Percentiles rank a stretch among this genome's conserved stretches.
Evolutionary conservation across 768 basidiomycete genomes (phyloP).

Genomic region (Termitomyces sp.): DNA sequence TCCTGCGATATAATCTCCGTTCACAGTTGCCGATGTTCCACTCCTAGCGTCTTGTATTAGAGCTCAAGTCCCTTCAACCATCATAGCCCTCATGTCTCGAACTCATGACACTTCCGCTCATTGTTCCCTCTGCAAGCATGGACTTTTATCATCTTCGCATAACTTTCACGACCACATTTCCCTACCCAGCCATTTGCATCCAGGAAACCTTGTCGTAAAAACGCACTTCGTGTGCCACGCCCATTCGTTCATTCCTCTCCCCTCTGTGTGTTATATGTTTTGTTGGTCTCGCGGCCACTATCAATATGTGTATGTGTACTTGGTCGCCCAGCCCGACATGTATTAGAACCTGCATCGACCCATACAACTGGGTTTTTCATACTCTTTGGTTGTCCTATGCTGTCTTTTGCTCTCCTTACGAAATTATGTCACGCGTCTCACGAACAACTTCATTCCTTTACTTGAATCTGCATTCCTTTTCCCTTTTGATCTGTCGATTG

Average conservation of each 20-base stretch:
- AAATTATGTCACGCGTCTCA: conserved; percentile 8
- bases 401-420: conserved; percentile 5
- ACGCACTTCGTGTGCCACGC: conserved; percentile 4
- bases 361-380: conserved; percentile 9
- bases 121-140: conserved; percentile 12
- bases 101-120: conserved; percentile 1
- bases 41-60: conserved; percentile 59
- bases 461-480: background rate
- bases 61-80: conserved; percentile 51
- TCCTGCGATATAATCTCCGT: background rate
- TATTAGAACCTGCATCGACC: conserved; percentile 18
- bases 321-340: conserved; percentile 11
- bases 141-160: conserved; percentile 10
- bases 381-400: conserved; percentile 10
- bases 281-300: conserved; percentile 5
- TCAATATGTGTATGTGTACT: conserved; percentile 17
- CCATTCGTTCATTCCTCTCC: conserved; percentile 7
- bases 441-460: background rate
- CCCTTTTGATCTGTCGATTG: background rate
- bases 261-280: conserved; percentile 7
- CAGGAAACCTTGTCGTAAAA: conserved; percentile 10
- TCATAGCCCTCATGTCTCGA: background rate
- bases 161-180: conserved; percentile 8
- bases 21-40: conserved; percentile 1
- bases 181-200: conserved; percentile 7